phyloP scores from a whole-genome alignment of 768 basidiomycete genomes.

The Tylopilus felleus region DNA sequence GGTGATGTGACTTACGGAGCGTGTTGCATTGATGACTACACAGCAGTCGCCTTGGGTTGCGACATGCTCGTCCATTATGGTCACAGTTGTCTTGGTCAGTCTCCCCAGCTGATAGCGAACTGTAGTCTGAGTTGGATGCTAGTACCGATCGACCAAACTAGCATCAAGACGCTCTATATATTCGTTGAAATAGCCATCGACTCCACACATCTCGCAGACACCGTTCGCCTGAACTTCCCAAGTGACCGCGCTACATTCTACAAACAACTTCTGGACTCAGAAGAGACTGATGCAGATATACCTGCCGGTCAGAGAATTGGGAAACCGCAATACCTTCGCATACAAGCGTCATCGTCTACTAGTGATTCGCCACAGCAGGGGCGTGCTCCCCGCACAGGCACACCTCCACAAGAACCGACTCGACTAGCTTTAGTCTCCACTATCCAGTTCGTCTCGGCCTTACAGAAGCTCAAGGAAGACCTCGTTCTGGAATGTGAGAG shows the following conservation, averaged over 20 bases:
- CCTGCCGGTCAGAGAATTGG: conserved; percentile 44
- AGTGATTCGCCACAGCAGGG: conserved; percentile 1
- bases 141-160: conserved; percentile 95
- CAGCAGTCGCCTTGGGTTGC: conserved; percentile 91
- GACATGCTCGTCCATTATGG: conserved; percentile 99
- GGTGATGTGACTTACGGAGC: conserved; percentile 99
- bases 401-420: conserved; percentile 40
- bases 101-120: not conserved
- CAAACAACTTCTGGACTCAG: conserved; percentile 57
- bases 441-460: conserved; percentile 93
- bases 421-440: conserved; percentile 92
- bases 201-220: conserved; percentile 73
- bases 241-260: conserved; percentile 65
- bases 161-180: conserved; percentile 92
- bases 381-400: conserved; percentile 14
- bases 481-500: conserved; percentile 44
- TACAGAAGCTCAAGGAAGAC: conserved; percentile 83
- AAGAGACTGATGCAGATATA: conserved; percentile 45
- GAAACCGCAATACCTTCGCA: conserved; percentile 48
- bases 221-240: conserved; percentile 88
- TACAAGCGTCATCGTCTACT: conserved; percentile 43
- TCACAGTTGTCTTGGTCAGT: conserved; percentile 90
- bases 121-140: conserved; percentile 4
- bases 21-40: conserved; percentile 98
- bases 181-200: conserved; percentile 98